These are phyloP conservation scores for Stemphylium beticola DNA, from an alignment of 2,329 filamentous ascomycete genomes.

Conservation along the genomic window DNA sequence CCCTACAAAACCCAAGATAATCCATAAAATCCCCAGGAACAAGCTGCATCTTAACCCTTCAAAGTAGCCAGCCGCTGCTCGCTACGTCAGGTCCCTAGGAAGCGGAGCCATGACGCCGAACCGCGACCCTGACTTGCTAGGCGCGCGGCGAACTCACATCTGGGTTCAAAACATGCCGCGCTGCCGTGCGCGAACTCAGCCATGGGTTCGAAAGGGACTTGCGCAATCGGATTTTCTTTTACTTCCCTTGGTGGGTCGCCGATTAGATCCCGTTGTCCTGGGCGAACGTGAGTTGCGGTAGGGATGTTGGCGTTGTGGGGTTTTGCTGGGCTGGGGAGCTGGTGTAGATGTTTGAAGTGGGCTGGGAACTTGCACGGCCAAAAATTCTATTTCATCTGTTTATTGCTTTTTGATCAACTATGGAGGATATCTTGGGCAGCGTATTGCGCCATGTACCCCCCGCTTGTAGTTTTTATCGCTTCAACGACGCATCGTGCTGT, in stretches of 20 bases:
- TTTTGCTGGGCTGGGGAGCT: background rate
- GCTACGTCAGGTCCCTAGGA: too few relatives aligned
- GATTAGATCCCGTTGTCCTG: too few relatives aligned
- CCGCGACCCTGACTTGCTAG: background rate
- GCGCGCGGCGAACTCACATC: conserved; percentile 8
- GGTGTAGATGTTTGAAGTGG: background rate
- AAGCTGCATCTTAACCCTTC: too few relatives aligned
- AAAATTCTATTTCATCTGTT: background rate
- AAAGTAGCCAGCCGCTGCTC: too few relatives aligned
- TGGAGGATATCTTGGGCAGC: too few relatives aligned
- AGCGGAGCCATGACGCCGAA: too few relatives aligned
- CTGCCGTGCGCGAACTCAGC: background rate
- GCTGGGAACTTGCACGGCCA: background rate
- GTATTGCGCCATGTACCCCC: too few relatives aligned
- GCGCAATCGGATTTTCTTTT: background rate
- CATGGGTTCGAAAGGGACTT: background rate
- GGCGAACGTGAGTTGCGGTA: background rate
- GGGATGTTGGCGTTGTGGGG: background rate
- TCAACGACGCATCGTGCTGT: background rate
- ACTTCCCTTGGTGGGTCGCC: background rate
- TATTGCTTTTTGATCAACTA: background rate
- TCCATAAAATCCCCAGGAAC: too few relatives aligned
- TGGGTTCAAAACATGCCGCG: conserved; percentile 7
- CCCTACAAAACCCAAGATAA: too few relatives aligned
- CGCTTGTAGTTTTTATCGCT: background rate